Conservation (phyloP, 768 basidiomycete species). For the Calvatia gigantea region DNA sequence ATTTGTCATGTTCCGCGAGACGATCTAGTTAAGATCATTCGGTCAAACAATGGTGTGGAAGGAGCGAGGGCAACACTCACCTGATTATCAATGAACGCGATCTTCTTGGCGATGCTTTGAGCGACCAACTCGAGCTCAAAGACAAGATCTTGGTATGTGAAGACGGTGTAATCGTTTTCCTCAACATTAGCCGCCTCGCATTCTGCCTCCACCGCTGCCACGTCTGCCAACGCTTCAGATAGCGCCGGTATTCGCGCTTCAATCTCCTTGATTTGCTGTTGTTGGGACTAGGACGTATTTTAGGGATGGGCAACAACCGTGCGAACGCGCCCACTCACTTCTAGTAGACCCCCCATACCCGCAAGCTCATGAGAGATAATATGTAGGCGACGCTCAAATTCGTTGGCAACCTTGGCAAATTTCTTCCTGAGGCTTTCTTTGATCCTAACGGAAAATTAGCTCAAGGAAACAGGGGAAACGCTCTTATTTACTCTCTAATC, state of each 20-base stretch:
- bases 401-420: constrained; percentile 76
- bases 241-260: constrained; percentile 67
- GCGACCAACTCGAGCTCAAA: constrained; percentile 85
- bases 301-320: neutral
- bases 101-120: constrained; percentile 81
- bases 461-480: neutral
- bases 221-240: constrained; percentile 49
- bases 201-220: constrained; percentile 66
- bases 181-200: constrained; percentile 90
- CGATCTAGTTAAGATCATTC: constrained; percentile 53
- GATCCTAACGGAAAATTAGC: constrained; percentile 48
- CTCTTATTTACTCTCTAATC: constrained; percentile 69
- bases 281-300: constrained; percentile 55
- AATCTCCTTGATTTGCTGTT: constrained; percentile 60
- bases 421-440: constrained; percentile 76
- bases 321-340: constrained; percentile 43
- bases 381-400: constrained; percentile 67
- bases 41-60: neutral
- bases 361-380: constrained; percentile 69
- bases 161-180: constrained; percentile 94
- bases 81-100: constrained; percentile 97
- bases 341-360: constrained; percentile 69
- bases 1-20: constrained; percentile 91
- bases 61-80: constrained; percentile 32
- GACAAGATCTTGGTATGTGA: constrained; percentile 83